Conservation (phyloP, 2,329 filamentous ascomycete species). For the Ophiostoma pallidulum region DNA sequence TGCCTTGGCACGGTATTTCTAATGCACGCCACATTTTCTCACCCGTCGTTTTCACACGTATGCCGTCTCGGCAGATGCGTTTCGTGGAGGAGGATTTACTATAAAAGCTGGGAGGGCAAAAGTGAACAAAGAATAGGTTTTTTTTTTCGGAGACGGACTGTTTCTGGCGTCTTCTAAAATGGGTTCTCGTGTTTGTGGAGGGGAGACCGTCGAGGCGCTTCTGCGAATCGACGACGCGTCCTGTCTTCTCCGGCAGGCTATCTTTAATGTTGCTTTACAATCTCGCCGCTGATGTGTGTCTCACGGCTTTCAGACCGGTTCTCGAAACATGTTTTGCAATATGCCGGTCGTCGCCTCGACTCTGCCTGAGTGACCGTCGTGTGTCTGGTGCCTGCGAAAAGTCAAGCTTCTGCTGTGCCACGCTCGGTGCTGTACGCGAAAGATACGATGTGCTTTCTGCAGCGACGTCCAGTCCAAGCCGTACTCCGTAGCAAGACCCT, state of each 20-base stretch:
- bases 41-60: no score
- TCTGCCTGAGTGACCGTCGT: no score
- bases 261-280: slow-evolving; percentile 14
- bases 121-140: slow-evolving; percentile 10
- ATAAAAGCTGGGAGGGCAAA: slow-evolving; percentile 9
- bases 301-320: neutral
- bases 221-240: slow-evolving; percentile 21
- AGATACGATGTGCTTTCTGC: no score
- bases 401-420: no score
- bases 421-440: no score
- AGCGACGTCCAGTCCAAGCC: no score
- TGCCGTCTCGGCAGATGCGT: neutral
- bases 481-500: no score
- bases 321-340: neutral
- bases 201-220: slow-evolving; percentile 23
- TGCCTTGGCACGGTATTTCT: slow-evolving; percentile 7
- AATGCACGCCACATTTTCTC: neutral
- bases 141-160: slow-evolving; percentile 9
- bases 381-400: no score
- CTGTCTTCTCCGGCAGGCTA: slow-evolving; percentile 12
- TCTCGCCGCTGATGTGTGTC: neutral
- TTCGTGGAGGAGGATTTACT: slow-evolving; percentile 5
- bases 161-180: slow-evolving; percentile 17
- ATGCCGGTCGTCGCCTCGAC: neutral
- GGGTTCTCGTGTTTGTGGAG: slow-evolving; percentile 11